phyloP scores from a whole-genome alignment of 2,329 filamentous ascomycete genomes.

The Penicillium corylophilum region DNA sequence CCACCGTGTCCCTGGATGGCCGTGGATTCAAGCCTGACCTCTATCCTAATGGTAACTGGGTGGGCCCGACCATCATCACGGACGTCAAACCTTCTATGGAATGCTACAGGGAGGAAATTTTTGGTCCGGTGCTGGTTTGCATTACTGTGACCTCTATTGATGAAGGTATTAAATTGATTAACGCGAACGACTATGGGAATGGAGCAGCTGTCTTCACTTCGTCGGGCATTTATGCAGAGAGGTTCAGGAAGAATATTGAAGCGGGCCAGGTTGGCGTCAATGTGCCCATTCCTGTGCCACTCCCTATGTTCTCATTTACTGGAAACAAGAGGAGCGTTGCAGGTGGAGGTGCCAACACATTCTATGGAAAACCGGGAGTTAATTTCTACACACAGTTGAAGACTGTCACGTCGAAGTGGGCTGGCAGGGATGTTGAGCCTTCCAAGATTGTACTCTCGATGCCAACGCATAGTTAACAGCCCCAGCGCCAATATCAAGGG shows the following conservation, averaged over 20 bases:
- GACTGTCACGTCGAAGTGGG: background rate
- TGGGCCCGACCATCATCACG: background rate
- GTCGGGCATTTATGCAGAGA: background rate
- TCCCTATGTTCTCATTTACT: background rate
- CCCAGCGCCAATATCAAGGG: no score
- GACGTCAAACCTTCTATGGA: background rate
- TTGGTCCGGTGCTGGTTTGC: background rate
- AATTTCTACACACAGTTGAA: background rate
- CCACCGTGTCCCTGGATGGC: background rate
- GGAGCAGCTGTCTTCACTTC: background rate
- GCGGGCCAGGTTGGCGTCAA: background rate
- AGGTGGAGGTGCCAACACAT: background rate
- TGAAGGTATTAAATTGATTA: background rate
- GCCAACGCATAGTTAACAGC: background rate
- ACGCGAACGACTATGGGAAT: background rate
- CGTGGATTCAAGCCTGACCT: background rate
- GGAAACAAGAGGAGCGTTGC: background rate
- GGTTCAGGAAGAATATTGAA: background rate
- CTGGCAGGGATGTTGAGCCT: background rate
- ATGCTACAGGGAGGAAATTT: background rate
- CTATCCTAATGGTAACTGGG: background rate
- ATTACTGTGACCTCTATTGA: background rate
- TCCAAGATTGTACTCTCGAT: background rate
- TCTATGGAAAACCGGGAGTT: background rate
- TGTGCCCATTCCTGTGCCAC: background rate